phyloP scores from a whole-genome alignment of 768 basidiomycete genomes.

The Pulveroboletus sp. region DNA sequence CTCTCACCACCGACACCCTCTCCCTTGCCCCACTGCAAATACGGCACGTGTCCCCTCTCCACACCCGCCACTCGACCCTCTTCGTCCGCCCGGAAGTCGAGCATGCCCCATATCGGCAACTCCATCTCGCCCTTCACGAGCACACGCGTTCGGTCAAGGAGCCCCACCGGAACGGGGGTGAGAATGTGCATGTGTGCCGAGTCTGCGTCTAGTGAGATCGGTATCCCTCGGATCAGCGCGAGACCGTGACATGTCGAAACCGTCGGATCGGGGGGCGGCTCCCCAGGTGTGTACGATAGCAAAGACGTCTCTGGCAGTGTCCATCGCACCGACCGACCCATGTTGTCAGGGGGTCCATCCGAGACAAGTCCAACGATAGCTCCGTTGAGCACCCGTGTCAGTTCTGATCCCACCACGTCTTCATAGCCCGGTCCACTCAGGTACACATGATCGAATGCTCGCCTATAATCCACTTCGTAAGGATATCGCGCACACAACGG shows the following conservation, averaged over 20 bases:
- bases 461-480: slow-evolving; percentile 59
- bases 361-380: slow-evolving; percentile 73
- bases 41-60: slow-evolving; percentile 61
- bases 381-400: slow-evolving; percentile 70
- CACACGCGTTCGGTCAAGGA: slow-evolving; percentile 33
- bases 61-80: slow-evolving; percentile 43
- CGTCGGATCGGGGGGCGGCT: slow-evolving; percentile 49
- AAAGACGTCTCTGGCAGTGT: neutral
- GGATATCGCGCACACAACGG: slow-evolving; percentile 70
- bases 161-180: slow-evolving; percentile 59
- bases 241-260: slow-evolving; percentile 69
- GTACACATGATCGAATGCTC: slow-evolving; percentile 58
- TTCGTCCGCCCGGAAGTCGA: slow-evolving; percentile 56
- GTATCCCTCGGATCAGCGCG: slow-evolving; percentile 60
- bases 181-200: slow-evolving; percentile 58
- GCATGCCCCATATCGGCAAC: slow-evolving; percentile 81
- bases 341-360: neutral
- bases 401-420: slow-evolving; percentile 68
- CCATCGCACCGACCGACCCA: neutral
- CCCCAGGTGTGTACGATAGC: slow-evolving; percentile 58
- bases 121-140: slow-evolving; percentile 87
- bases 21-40: slow-evolving; percentile 69
- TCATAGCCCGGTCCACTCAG: slow-evolving; percentile 73
- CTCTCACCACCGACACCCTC: slow-evolving; percentile 70
- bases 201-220: slow-evolving; percentile 25